Percentiles rank a stretch among this genome's conserved stretches.
Evolutionary conservation across 2,329 filamentous ascomycete genomes (phyloP).

Genomic region (Fusarium sp.): DNA sequence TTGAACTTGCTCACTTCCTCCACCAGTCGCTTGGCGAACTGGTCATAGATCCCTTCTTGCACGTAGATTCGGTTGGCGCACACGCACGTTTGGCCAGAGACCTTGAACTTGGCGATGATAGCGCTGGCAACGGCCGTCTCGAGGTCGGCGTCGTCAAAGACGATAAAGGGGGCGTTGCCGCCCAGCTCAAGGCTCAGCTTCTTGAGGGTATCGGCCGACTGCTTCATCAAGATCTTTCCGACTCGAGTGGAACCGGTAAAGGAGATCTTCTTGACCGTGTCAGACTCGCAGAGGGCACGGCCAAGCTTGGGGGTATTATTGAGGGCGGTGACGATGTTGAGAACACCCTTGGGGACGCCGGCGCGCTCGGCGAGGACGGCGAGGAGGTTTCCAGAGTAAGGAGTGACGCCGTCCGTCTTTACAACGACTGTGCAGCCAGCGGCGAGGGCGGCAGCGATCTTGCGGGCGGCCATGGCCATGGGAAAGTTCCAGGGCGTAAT

Average conservation of each 20-base stretch:
- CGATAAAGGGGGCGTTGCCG: slow-evolving; percentile 82
- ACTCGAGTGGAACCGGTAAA: slow-evolving; percentile 74
- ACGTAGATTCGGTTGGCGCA: slow-evolving; percentile 83
- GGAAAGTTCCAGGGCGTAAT: slow-evolving; percentile 67
- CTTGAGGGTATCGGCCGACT: slow-evolving; percentile 76
- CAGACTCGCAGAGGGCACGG: slow-evolving; percentile 70
- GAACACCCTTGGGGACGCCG: slow-evolving; percentile 57
- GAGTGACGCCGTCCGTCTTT: slow-evolving; percentile 89
- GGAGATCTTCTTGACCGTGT: slow-evolving; percentile 76
- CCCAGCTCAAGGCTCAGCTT: slow-evolving; percentile 72
- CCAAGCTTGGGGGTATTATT: slow-evolving; percentile 76
- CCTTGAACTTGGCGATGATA: slow-evolving; percentile 86
- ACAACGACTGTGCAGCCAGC: slow-evolving; percentile 82
- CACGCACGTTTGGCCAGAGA: slow-evolving; percentile 91
- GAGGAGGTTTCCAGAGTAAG: slow-evolving; percentile 85
- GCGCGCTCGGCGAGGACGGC: slow-evolving; percentile 84
- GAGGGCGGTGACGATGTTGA: slow-evolving; percentile 72
- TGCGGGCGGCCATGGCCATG: slow-evolving; percentile 61
- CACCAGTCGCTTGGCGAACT: slow-evolving; percentile 72
- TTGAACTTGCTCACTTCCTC: slow-evolving; percentile 77
- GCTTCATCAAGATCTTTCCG: slow-evolving; percentile 73
- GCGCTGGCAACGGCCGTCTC: slow-evolving; percentile 73
- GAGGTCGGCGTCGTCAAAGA: slow-evolving; percentile 84
- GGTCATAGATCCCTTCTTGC: slow-evolving; percentile 77
- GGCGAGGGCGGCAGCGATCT: slow-evolving; percentile 67